These are phyloP conservation scores for Withania somnifera DNA, from an alignment of 305 asterid genomes.

Conservation along the genomic window DNA sequence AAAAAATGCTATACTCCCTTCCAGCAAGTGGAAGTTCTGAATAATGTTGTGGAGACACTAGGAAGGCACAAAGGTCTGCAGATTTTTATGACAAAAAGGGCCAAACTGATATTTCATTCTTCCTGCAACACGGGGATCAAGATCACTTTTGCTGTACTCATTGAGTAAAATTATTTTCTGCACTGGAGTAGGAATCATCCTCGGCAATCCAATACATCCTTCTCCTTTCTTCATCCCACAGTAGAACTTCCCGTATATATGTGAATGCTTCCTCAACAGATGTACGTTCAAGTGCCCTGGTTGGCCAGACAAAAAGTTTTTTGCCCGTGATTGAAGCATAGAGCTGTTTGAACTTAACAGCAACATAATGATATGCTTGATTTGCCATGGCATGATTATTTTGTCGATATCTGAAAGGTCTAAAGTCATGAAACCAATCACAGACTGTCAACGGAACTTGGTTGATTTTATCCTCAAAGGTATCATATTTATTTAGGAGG, in stretches of 20 bases:
- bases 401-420: slow-evolving; percentile 32
- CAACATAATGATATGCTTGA: slow-evolving; percentile 60
- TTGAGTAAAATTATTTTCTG: background rate
- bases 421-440: slow-evolving; percentile 66
- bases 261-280: slow-evolving; percentile 48
- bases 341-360: slow-evolving; percentile 51
- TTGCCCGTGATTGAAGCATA: slow-evolving; percentile 44
- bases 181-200: slow-evolving; percentile 33
- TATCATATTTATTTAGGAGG: slow-evolving; percentile 51
- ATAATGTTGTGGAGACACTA: background rate
- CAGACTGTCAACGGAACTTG: slow-evolving; percentile 51
- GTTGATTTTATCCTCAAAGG: slow-evolving; percentile 47
- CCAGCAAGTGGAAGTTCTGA: background rate
- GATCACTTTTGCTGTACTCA: background rate
- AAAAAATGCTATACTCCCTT: background rate
- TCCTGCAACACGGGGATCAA: background rate
- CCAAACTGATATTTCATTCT: background rate
- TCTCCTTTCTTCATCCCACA: slow-evolving; percentile 53
- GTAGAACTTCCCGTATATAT: slow-evolving; percentile 45
- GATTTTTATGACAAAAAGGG: background rate
- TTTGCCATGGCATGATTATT: slow-evolving; percentile 36
- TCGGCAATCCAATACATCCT: slow-evolving; percentile 10
- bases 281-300: slow-evolving; percentile 26
- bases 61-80: background rate
- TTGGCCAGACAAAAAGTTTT: slow-evolving; percentile 53